These are phyloP conservation scores for Pichia sp. DNA, from an alignment of 1,139 yeast genomes.

Conservation along the genomic window DNA sequence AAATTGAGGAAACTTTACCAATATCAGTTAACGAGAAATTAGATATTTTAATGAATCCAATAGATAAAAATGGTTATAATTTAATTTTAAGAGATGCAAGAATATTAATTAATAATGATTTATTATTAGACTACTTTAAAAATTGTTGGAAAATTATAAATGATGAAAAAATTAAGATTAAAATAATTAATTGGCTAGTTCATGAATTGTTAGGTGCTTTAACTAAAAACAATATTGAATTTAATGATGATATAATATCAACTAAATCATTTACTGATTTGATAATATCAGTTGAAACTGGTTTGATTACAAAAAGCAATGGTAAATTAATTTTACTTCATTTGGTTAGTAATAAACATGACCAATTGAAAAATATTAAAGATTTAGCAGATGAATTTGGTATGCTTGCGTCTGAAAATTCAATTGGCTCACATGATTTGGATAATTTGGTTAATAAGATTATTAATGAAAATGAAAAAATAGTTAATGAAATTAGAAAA, in stretches of 20 bases:
- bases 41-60: no score
- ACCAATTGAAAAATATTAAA: constrained; percentile 34
- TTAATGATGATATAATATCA: constrained; percentile 36
- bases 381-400: constrained; percentile 41
- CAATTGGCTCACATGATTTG: constrained; percentile 17
- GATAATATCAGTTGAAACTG: constrained; percentile 34
- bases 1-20: constrained; percentile 43
- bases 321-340: constrained; percentile 61
- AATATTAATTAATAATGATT: constrained; percentile 45
- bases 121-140: constrained; percentile 39
- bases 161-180: constrained; percentile 26
- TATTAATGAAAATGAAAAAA: constrained; percentile 42
- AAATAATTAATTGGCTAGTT: constrained; percentile 74
- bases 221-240: constrained; percentile 41
- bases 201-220: constrained; percentile 75
- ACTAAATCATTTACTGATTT: constrained; percentile 38
- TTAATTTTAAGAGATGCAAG: constrained; percentile 68
- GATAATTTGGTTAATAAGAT: constrained; percentile 46
- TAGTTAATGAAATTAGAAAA: constrained; percentile 55
- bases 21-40: constrained; percentile 59
- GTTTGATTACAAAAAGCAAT: constrained; percentile 45
- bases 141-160: constrained; percentile 46
- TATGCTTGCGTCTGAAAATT: constrained; percentile 2
- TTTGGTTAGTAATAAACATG: constrained; percentile 44
- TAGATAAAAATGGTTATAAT: constrained; percentile 31